Base-by-base conservation (phyloP, 129 eudicot species). In the Apium graveolens region DNA sequence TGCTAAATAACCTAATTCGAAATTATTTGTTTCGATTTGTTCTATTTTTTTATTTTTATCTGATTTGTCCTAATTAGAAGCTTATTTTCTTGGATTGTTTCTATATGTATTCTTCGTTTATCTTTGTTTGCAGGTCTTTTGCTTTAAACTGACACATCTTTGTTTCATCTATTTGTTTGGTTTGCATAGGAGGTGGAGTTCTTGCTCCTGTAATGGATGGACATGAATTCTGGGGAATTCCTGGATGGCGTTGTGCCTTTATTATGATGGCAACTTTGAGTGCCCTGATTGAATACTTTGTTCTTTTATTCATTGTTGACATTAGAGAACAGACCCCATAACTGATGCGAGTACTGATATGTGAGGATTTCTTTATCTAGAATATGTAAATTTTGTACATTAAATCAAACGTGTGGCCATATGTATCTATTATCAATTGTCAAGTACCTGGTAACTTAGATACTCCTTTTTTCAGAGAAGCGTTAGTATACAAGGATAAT, bases 161-260 rank as follows among this genome's bases (percentile, higher is more conserved):
- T n/a, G n/a, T n/a, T n/a, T n/a, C n/a, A n/a, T n/a, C n/a, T n/a
- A n/a, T n/a, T n/a, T n/a, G n/a, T n/a, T n/a, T n/a, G n/a, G n/a
- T n/a, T n/a, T n/a, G n/a, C n/a, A 95, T 95, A 29, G 97, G 98
- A 45, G 98, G 98, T 76, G 96, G 98, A 82, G 98, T 90, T 44
- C 68, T 95, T 74, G 97, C 97, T 14, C 91, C 98, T 1, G 86
- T 95, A 74, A 91, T 95, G 98, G 98, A 97, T 11, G 97, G 97
- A 76, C 80, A 86, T 79, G 86, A 90, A 75, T 91, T 83, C 70
- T 91, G 88, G 96, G 97, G 97, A 6, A 76, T 90, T 34, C 93
- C 98, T 4, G 97, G 98, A 60, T 95, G 98, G 98, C 86, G 97
- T 39, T 90, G 83, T 75, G 96, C 97, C 38, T 95, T 95, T 70